Evolutionary conservation across 768 basidiomycete species (phyloP), one percentile per base, ranked within the genome.

Genomic region (Holtermanniella nyarrowii): DNA sequence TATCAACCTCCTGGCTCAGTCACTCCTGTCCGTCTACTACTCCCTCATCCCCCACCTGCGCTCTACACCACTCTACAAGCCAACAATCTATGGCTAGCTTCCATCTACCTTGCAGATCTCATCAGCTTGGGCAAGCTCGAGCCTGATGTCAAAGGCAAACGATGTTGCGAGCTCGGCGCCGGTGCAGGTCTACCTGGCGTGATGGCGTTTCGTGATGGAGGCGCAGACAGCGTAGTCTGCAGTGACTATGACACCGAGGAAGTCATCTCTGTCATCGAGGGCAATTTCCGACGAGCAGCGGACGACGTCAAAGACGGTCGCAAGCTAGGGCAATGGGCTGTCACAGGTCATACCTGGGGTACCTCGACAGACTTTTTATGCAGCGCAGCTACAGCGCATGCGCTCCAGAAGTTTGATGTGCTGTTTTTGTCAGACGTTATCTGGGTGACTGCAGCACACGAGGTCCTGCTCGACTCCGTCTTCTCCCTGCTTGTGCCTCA

Each of bases 401-500:
- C 31, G 23, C 49, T 39, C 14, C 12, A 47, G 25, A 44, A 46
- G 21, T 72, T 69, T 57, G 62, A 68, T 47, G 22, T 56, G 4
- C 61, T 72, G 14, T 52, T 72, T 2, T 57, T 68, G 0, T 65
- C 69, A 16, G 71, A 72, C 42, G 58, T 64, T 4, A 48, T 69
- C 26, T 71, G 69, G 69, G 55, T 60, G 1, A 62, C 65, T n/a
- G 51, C 57, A 1, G 57, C 67, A 4, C 69, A 71, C 46, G 21
- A 24, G 4, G 55, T 48, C 4, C 55, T 71, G 4, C 58, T 71
- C 14, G 56, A 62, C 27, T 67, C 65, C 13, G 50, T 69, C 22
- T 45, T 37, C 21, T 14, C 31, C 0, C 54, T 71, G 2, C 49
- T 69, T 3, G 7, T 5, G 0, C 55, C 57, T 1, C 3, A 21